These are phyloP conservation scores for Lipomyces starkeyi DNA, from an alignment of 805 yeast genomes.

Conservation along the genomic window DNA sequence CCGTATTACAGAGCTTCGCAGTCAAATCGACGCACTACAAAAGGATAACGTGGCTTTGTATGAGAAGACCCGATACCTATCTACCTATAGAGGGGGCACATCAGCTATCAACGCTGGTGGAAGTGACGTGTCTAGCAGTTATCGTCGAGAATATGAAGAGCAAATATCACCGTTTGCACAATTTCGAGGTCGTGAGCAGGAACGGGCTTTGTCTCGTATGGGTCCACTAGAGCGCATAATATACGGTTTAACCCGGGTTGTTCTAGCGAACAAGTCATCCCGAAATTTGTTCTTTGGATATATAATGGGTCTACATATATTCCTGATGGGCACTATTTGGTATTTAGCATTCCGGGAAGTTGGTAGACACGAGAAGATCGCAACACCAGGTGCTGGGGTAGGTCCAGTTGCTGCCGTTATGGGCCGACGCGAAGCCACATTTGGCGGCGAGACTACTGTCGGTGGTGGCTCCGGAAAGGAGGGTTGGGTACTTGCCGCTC, in stretches of 20 bases:
- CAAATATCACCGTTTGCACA: constrained; percentile 83
- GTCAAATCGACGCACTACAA: constrained; percentile 69
- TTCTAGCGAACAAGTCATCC: constrained; percentile 75
- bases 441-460: constrained; percentile 3
- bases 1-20: constrained; percentile 62
- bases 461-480: constrained; percentile 5
- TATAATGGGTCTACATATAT: constrained; percentile 73
- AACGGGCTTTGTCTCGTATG: constrained; percentile 70
- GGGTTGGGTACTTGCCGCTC: constrained; percentile 13
- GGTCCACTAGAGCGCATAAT: constrained; percentile 82
- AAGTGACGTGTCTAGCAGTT: constrained; percentile 49
- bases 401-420: constrained; percentile 12
- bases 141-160: constrained; percentile 71
- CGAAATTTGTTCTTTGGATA: constrained; percentile 75
- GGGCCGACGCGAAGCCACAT: neutral
- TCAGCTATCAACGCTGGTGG: constrained; percentile 33
- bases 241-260: constrained; percentile 70
- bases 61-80: constrained; percentile 59
- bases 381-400: constrained; percentile 2
- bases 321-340: constrained; percentile 58
- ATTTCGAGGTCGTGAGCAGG: constrained; percentile 77
- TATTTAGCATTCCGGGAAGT: constrained; percentile 36
- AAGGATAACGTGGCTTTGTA: constrained; percentile 78
- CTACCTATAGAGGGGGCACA: constrained; percentile 38
- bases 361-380: constrained; percentile 28